Evolutionary conservation across 768 basidiomycete species (phyloP).

Genomic region (Pleurotus ostreatus): DNA sequence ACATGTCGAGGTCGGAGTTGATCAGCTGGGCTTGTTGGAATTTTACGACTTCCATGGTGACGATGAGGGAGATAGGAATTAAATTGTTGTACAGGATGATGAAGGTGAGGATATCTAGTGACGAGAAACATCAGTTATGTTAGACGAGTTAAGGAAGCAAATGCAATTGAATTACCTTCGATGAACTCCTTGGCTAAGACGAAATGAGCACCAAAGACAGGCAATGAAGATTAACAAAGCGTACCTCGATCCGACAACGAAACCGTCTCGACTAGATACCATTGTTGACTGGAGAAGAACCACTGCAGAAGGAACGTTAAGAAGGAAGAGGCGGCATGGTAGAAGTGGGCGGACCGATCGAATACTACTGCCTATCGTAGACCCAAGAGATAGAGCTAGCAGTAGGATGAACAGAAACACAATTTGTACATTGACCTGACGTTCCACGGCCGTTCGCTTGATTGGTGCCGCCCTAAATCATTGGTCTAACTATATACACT

Average conservation of each 20-base stretch:
- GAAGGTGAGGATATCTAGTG: conserved; percentile 89
- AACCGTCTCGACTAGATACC: conserved; percentile 77
- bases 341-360: conserved; percentile 48
- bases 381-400: conserved; percentile 83
- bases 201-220: conserved; percentile 4
- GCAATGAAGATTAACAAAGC: conserved; percentile 16
- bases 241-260: conserved; percentile 62
- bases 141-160: not conserved
- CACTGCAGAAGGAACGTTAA: conserved; percentile 31
- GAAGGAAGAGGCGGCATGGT: not conserved
- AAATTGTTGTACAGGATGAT: conserved; percentile 99
- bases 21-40: conserved; percentile 97
- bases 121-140: not conserved
- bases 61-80: conserved; percentile 97
- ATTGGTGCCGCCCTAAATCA: conserved; percentile 81
- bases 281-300: conserved; percentile 83
- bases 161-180: conserved; percentile 53
- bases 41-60: conserved; percentile 99
- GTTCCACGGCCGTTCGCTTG: conserved; percentile 93
- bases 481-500: not conserved
- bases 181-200: conserved; percentile 67
- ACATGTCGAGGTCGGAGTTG: conserved; percentile 98
- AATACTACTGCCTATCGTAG: conserved; percentile 89
- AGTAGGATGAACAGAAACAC: conserved; percentile 90
- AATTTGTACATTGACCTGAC: conserved; percentile 94